Evolutionary conservation across 192 early-diverging fungal species (phyloP), one percentile per base, ranked within the genome.

Genomic region (Rhizophagus prolifer): DNA sequence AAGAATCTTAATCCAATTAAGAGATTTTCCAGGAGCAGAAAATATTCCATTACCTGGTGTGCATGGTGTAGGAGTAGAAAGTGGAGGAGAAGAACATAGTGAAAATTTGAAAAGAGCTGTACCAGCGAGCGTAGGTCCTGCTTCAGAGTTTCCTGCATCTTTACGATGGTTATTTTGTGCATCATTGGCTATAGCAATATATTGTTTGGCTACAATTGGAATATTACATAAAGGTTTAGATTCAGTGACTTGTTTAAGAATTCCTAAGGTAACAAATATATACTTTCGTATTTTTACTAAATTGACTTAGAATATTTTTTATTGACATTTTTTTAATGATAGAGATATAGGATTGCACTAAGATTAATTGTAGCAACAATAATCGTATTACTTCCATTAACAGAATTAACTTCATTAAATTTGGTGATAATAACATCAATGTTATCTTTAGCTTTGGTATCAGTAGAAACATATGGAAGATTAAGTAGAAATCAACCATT

Each of bases 191-290:
- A 4, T 65, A 36, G 1, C 72, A 54, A 64, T 73, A 19, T 79
- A 54, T 58, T 79, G 59, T 50, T 58, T 79, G 78, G 78, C 71
- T 34, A 28, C 5, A 6, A 79, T 79, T 28, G 78, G 71, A 16
- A 58, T 74, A 19, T 59, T 72, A 58, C 78, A 79, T 72, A 72
- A 79, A 62, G 64, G 78, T 31, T 66, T 79, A 30, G 78, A 79
- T 61, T 14, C 54, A 12, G 71, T 65, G 19, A 41, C 25, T 79
- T 65, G 7, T 30, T 46, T 64, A 25, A 74, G 64, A 36, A 64
- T 79, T 67, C 36, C 61, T 21, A 79, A 79, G 78, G 78, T 79
- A 44, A 38, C 0, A 6, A 38, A 66, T 38, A 59, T 61, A 41
- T 59, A 38, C 58, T 31, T 69, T 8, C 4, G 3, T 65, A 26